Evolutionary conservation across 2,329 filamentous ascomycete genomes (phyloP), one percentile per base, ranked within the genome.

Genomic region (Phaeosphaeriaceae sp.): DNA sequence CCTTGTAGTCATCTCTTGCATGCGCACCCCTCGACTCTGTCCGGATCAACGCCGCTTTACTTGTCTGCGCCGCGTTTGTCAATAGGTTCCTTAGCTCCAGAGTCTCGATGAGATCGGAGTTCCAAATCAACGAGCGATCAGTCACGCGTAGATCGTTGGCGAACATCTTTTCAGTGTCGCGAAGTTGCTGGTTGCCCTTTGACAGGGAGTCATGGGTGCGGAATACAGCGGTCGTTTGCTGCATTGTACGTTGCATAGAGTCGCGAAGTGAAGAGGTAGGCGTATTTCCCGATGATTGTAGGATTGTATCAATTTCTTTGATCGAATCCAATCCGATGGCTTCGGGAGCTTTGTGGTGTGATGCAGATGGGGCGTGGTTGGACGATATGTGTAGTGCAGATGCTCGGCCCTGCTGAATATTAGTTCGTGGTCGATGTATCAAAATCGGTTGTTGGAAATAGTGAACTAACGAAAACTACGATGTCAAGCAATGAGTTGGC

Each of bases 401-500:
- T 17, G 78, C 78, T 29, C 78, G 72, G 16, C 78, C 78, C 67
- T 72, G 29, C 41, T 17, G 32, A 17, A 17, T 20, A 11, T 20
- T 20, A 33, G 21, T 21, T 23, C n/a, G 11, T 39, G 26, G 17
- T 16, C 15, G 8, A 5, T 26, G 17, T 30, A 37, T 50, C 4
- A 32, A 17, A 33, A 18, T 33, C 23, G 7, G 13, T n/a, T 23
- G 18, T 17, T 39, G 4, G 13, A 15, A 13, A 13, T 16, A n/a
- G 15, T 42, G 26, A 4, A 58, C 67, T 47, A 59, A 70, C 67
- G 39, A 80, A 81, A 2, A 80, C 78, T 4, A 80, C 76, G 45
- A 80, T 77, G 48, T 80, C 78, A 4, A 81, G 72, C 6, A 81
- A 66, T 1, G 75, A 78, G 48, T 81, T 80, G 1, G 78, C 78